Percentiles rank a stretch among this genome's conserved stretches.
phyloP scores from a whole-genome alignment of 2,329 filamentous ascomycete genomes.

The Dactylonectria estremocensis region DNA sequence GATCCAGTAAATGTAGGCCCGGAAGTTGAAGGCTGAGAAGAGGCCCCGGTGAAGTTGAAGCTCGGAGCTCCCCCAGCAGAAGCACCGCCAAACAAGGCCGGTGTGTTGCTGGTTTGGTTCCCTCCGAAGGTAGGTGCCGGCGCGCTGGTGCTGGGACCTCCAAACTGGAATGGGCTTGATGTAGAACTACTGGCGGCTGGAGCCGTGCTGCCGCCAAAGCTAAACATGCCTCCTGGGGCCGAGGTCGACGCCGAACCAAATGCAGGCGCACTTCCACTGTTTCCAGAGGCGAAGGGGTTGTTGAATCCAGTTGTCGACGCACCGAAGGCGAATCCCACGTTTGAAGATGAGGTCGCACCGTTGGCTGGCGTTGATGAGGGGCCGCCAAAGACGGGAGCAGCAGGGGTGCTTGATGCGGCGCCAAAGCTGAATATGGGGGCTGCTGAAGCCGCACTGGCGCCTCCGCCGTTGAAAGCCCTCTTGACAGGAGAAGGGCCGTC shows the following conservation, averaged over 20 bases:
- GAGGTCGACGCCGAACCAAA: conserved; percentile 40
- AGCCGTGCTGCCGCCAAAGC: conserved; percentile 54
- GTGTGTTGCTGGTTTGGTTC: conserved; percentile 41
- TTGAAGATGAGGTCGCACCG: conserved; percentile 19
- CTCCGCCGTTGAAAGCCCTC: conserved; percentile 51
- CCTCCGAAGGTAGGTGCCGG: conserved; percentile 50
- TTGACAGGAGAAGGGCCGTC: conserved; percentile 58
- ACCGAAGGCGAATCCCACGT: conserved; percentile 51
- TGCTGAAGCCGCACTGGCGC: conserved; percentile 38
- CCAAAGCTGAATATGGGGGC: conserved; percentile 57
- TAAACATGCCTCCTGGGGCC: conserved; percentile 52
- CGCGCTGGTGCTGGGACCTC: conserved; percentile 45
- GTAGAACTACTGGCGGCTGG: conserved; percentile 45
- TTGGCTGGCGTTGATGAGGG: conserved; percentile 44
- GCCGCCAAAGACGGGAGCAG: conserved; percentile 53
- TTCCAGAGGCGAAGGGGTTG: conserved; percentile 58
- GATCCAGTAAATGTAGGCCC: conserved; percentile 54
- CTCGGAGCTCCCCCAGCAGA: conserved; percentile 51
- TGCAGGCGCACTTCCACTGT: conserved; percentile 42
- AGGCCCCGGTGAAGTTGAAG: conserved; percentile 59
- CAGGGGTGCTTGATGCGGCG: conserved; percentile 39
- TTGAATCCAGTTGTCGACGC: conserved; percentile 51
- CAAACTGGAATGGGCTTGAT: conserved; percentile 57
- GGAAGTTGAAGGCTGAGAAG: conserved; percentile 47
- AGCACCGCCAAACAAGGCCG: conserved; percentile 52